These are phyloP conservation scores for Cenchrus americanus DNA, from an alignment of 176 grass and related monocot genomes.

Conservation along the genomic window DNA sequence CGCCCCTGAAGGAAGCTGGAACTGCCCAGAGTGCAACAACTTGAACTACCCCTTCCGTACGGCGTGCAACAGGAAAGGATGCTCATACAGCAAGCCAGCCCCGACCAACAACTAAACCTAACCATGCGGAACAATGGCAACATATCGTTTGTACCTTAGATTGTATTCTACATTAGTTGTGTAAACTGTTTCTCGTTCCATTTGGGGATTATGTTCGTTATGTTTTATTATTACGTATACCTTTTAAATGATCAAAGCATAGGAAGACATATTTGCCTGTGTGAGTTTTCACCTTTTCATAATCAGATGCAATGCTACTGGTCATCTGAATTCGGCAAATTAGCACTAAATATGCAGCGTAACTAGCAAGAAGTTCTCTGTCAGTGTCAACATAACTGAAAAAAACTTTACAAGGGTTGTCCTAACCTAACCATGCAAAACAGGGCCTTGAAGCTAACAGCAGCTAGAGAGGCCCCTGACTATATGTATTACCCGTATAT, in stretches of 20 bases:
- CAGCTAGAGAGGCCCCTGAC: slow-evolving; percentile 16
- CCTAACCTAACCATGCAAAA: slow-evolving; percentile 27
- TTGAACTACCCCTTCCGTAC: slow-evolving; percentile 89
- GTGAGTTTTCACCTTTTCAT: not conserved
- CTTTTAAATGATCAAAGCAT: not conserved
- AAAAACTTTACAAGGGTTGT: slow-evolving; percentile 33
- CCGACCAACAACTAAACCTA: slow-evolving; percentile 37
- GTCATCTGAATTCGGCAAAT: not conserved
- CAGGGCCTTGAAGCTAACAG: slow-evolving; percentile 12
- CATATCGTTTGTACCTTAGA: slow-evolving; percentile 40
- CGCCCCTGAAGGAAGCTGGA: slow-evolving; percentile 86
- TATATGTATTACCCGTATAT: slow-evolving; percentile 23
- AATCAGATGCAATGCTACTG: not conserved
- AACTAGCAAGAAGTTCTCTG: not conserved
- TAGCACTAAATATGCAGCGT: not conserved
- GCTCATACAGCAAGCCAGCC: slow-evolving; percentile 53
- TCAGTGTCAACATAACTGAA: not conserved
- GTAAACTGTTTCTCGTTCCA: slow-evolving; percentile 9
- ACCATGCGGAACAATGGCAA: not conserved
- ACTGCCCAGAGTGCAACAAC: slow-evolving; percentile 84
- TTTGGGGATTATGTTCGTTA: not conserved
- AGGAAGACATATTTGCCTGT: no score
- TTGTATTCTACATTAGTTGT: slow-evolving; percentile 15
- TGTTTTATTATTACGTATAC: slow-evolving; percentile 14
- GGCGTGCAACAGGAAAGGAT: slow-evolving; percentile 84